Base-by-base conservation (phyloP, 352 stramenopile species). In the Globisporangium megalacanthum region DNA sequence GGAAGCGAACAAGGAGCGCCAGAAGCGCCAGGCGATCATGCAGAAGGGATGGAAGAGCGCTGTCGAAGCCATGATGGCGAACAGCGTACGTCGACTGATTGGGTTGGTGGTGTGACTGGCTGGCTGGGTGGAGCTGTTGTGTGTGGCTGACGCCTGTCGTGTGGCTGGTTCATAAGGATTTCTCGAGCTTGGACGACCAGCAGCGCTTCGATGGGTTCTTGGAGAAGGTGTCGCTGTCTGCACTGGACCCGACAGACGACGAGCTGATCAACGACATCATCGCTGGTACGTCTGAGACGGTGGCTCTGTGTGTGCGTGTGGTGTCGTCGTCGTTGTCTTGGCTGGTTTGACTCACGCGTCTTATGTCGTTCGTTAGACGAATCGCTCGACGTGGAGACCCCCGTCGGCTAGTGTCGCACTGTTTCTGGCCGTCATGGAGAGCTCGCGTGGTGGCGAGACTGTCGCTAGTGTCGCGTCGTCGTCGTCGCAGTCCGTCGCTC, bases 21-120 rank as follows among this genome's bases (percentile, higher is more conserved):
- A 94, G 69, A 89, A 89, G 22, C 79, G 83, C 22, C 85, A 94
- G 68, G 83, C 85, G 33, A 92, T 95, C 57, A 91, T 95, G 81
- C 83, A 95, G 22, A 89, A 92, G 65, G 85, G 85, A 8, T 95
- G 85, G 85, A 95, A 90, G 64, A 88, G 80, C 52, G 85, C 85
- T 7, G 83, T 91, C 35, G 81, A 92, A 33, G 83, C 82, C 19
- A 93, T 91, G 79, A 83, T 90, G 57, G 72, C 70, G 15, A 88
- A 78, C 56, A 85, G 70, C 36, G 80, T 90, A 70, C 62, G 69
- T 69, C 11, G 19, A 19, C 33, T 64, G 19, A 37, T 36, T 45
- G 20, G 11, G 46, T 36, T 45, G 20, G 11, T 41, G 39, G 35
- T 49, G 11, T 22, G 7, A 42, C 20, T 22, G 37, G 39, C 22